phyloP scores from a whole-genome alignment of 2,329 filamentous ascomycete genomes.

The Colletotrichum eleusines region DNA sequence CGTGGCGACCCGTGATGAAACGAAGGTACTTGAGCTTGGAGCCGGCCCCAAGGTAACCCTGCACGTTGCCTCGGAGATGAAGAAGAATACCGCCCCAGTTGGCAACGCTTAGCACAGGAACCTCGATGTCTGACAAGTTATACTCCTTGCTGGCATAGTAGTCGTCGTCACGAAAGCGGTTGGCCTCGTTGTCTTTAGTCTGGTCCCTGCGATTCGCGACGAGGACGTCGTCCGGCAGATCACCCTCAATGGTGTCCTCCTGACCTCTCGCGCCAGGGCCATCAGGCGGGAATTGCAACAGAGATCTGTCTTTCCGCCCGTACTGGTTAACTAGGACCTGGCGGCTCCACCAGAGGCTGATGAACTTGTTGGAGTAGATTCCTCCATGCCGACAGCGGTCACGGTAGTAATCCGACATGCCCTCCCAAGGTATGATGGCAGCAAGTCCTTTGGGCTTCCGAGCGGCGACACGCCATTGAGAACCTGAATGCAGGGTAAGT shows the following conservation, averaged over 20 bases:
- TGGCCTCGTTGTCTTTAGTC: conserved; percentile 58
- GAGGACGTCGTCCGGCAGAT: conserved; percentile 66
- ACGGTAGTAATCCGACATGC: conserved; percentile 66
- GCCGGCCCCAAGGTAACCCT: conserved; percentile 73
- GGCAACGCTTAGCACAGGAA: conserved; percentile 74
- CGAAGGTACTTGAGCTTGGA: conserved; percentile 77
- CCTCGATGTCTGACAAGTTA: conserved; percentile 72
- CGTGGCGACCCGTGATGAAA: conserved; percentile 77
- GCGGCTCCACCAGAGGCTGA: conserved; percentile 75
- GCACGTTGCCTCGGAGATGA: conserved; percentile 76
- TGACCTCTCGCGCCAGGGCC: conserved; percentile 54
- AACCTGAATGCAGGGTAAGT: conserved; percentile 47
- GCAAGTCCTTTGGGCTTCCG: conserved; percentile 59
- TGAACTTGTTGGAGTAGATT: conserved; percentile 70
- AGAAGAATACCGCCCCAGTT: conserved; percentile 80
- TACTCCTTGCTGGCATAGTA: conserved; percentile 77
- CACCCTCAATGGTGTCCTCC: conserved; percentile 68
- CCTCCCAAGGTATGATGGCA: conserved; percentile 65
- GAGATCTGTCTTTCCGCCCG: conserved; percentile 62
- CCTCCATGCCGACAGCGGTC: conserved; percentile 72
- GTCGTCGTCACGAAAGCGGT: conserved; percentile 70
- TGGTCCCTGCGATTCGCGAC: conserved; percentile 62
- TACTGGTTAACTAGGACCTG: conserved; percentile 78
- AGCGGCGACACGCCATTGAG: conserved; percentile 63
- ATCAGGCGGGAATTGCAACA: conserved; percentile 31